Base-by-base conservation (phyloP, 1,284 basidiomycete species). In the Leccinum angustisporum region DNA sequence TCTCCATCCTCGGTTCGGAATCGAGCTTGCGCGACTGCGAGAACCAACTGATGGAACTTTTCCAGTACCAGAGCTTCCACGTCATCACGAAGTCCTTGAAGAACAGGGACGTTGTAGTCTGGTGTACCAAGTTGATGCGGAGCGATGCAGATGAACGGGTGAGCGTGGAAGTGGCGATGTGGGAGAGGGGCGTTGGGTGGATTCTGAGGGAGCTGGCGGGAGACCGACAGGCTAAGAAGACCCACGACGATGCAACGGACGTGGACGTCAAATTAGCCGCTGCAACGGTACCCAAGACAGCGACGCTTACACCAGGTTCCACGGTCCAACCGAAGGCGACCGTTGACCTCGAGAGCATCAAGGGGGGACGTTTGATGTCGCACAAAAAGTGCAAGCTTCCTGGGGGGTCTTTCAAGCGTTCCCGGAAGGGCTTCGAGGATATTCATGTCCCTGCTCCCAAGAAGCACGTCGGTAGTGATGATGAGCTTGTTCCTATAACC, bases 351-450 rank as follows among this genome's bases (percentile, higher is more conserved):
- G 96, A 98, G 71, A 86, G 89, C 59, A 94, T 99, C 95, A 98
- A 72, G 97, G 97, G 27, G 95, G 94, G 0, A n/a, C 96, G 98
- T 67, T 81, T 98, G 65, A 99, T 98, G 93, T 94, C 95, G 21
- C 97, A 98, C 79, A 97, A 98, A 77, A 98, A 98, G 79, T 95
- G 93, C 77, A 97, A 96, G 72, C 87, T 99, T 5, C 97, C 97
- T 0, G 94, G 98, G 56, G 97, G 97, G 5, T 98, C 95, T 33
- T 97, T 98, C 86, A 99, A 99, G 80, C 90, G 96, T 34, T 87
- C 92, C 33, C 90, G 92, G 77, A 98, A 98, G 76, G 96, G 97
- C 0, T 99, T 95, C 76, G 97, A 99, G 76, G 97, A 99, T 77
- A 97, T 99, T 56, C 96, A 98, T 69, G 93, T 99, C 2, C 97